A percentile compares a stretch with the other conserved stretches of the same genome.
Evolutionary conservation across 73 alveolate species (phyloP).

Genomic region (Uronychia setigera): DNA sequence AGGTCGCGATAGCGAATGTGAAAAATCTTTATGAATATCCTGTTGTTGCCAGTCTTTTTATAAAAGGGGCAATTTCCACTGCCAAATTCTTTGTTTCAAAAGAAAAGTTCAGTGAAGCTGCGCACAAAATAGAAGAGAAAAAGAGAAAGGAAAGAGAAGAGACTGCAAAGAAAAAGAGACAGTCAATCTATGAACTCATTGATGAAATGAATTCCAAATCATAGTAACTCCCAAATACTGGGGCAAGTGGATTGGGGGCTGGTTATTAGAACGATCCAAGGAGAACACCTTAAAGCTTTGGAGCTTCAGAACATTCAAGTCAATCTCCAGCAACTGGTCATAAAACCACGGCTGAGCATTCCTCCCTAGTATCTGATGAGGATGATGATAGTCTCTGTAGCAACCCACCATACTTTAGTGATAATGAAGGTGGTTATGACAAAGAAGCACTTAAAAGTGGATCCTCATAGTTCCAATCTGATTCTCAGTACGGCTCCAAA

Average conservation of each 20-base stretch:
- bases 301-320: not conserved
- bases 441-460: not conserved
- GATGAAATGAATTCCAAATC: not conserved
- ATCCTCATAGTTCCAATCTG: no score
- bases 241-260: no score
- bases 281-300: not conserved
- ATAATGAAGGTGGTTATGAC: not conserved
- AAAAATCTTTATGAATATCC: not conserved
- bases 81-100: not conserved
- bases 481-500: not conserved
- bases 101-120: not conserved
- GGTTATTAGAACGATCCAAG: not conserved
- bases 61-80: not conserved
- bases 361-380: not conserved
- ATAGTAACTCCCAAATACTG: no score
- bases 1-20: not conserved
- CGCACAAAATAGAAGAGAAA: not conserved
- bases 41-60: not conserved
- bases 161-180: not conserved
- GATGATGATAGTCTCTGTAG: not conserved
- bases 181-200: not conserved
- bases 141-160: not conserved
- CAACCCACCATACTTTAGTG: not conserved
- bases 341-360: not conserved
- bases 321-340: not conserved